A percentile compares a stretch with the other conserved stretches of the same genome.
phyloP scores from a whole-genome alignment of 495 filamentous ascomycete genomes.

The Hypoxylon lenormandii region DNA sequence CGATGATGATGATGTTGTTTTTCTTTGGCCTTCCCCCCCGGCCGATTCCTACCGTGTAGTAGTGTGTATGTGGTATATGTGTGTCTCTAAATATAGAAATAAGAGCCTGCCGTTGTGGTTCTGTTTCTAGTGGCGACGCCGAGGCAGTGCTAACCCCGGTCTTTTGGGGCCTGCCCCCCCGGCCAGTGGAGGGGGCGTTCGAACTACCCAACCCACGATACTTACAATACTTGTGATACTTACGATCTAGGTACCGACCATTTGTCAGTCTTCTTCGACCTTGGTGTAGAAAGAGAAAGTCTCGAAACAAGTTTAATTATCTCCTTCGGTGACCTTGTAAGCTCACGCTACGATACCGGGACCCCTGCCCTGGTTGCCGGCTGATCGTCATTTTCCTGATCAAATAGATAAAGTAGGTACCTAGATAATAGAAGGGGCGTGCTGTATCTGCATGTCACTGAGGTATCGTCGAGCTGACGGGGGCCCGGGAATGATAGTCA shows the following conservation, averaged over 20 bases:
- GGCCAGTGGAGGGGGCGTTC: neutral
- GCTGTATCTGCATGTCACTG: conserved; percentile 5
- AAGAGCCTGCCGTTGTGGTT: conserved; percentile 25
- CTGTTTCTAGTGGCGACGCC: conserved; percentile 38
- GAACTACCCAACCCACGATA: conserved; percentile 6
- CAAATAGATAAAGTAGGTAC: neutral
- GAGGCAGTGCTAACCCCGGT: conserved; percentile 46
- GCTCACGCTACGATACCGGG: neutral
- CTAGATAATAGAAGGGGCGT: no score
- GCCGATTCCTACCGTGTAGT: conserved; percentile 42
- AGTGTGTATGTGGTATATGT: neutral
- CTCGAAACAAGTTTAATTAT: conserved; percentile 30
- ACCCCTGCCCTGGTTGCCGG: conserved; percentile 11
- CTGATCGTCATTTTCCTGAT: conserved; percentile 20
- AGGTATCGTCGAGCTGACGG: conserved; percentile 8
- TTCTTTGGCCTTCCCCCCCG: neutral
- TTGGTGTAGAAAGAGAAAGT: conserved; percentile 4
- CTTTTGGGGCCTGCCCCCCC: conserved; percentile 1
- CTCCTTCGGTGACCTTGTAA: neutral
- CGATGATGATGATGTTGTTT: conserved; percentile 34
- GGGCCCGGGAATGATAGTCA: conserved; percentile 13
- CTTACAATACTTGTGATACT: conserved; percentile 4
- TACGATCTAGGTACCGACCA: neutral
- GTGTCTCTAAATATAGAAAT: conserved; percentile 44
- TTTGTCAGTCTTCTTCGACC: neutral